Conservation (phyloP, 2,329 filamentous ascomycete genomes). For the Cadophora gregata region DNA sequence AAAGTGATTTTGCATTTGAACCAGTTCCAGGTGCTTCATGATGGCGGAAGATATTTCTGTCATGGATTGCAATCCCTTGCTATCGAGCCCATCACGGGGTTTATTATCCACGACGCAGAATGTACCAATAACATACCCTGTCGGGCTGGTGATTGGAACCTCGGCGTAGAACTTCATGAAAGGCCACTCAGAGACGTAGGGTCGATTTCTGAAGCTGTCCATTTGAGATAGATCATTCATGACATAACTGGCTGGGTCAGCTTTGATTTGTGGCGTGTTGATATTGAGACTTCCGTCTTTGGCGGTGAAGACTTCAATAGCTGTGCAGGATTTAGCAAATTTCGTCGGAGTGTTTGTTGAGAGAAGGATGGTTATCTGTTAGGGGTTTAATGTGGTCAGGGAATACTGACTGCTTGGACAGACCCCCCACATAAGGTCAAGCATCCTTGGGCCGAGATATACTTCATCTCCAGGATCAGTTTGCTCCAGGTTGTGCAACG, state of each 20-base stretch:
- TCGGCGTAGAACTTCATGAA: conserved; percentile 40
- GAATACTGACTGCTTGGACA: conserved; percentile 31
- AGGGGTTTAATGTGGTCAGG: too few species aligned
- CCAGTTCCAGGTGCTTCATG: conserved; percentile 65
- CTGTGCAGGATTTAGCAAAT: neutral
- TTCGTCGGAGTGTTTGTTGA: too few species aligned
- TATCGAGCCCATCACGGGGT: conserved; percentile 56
- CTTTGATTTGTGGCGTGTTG: conserved; percentile 24
- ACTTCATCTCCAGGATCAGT: conserved; percentile 29
- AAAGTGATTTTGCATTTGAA: conserved; percentile 49
- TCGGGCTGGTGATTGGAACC: conserved; percentile 35
- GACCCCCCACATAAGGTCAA: conserved; percentile 32
- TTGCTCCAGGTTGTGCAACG: conserved; percentile 19
- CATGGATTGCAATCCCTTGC: conserved; percentile 56
- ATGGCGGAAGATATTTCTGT: conserved; percentile 60
- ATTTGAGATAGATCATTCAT: conserved; percentile 36
- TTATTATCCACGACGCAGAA: conserved; percentile 64
- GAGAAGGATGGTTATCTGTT: too few species aligned
- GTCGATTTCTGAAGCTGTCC: conserved; percentile 29
- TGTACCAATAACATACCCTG: conserved; percentile 57
- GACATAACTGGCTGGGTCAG: conserved; percentile 29
- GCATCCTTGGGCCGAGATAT: conserved; percentile 30
- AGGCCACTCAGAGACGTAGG: conserved; percentile 34
- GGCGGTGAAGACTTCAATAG: conserved; percentile 34
- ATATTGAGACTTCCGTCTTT: conserved; percentile 27